Conservation (phyloP, 179 eudicot genomes). For the Monotropa hypopitys region DNA sequence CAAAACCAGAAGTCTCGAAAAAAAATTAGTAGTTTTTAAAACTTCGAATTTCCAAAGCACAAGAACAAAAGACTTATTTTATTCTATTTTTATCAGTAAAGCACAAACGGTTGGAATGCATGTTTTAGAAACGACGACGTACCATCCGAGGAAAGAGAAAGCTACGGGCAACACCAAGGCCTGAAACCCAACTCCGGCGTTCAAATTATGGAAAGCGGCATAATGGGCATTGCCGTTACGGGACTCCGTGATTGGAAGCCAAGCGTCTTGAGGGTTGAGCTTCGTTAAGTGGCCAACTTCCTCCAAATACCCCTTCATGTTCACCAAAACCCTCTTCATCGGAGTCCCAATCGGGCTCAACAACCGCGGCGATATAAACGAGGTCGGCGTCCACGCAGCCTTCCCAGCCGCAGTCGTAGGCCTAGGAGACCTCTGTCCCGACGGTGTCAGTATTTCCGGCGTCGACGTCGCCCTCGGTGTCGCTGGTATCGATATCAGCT, state of each 20-base stretch:
- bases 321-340: constrained; percentile 74
- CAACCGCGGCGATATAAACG: constrained; percentile 78
- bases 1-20: not conserved
- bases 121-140: not conserved
- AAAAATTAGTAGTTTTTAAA: too few relatives aligned
- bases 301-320: constrained; percentile 82
- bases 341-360: constrained; percentile 93
- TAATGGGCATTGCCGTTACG: constrained; percentile 88
- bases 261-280: constrained; percentile 88
- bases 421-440: constrained; percentile 62
- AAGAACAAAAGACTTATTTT: too few relatives aligned
- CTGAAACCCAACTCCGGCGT: constrained; percentile 92
- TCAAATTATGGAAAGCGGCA: constrained; percentile 88
- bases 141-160: constrained; percentile 95
- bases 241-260: constrained; percentile 95
- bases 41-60: not conserved
- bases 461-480: constrained; percentile 58
- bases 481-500: constrained; percentile 85
- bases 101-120: too few relatives aligned
- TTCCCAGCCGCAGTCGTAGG: constrained; percentile 17
- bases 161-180: constrained; percentile 86
- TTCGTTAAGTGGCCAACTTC: constrained; percentile 86
- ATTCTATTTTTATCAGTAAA: too few relatives aligned
- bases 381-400: constrained; percentile 69
- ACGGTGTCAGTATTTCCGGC: constrained; percentile 69